Evolutionary conservation across 1,139 yeast species (phyloP), one percentile per base, ranked within the genome.

Genomic region (Debaryomyces coudertii): DNA sequence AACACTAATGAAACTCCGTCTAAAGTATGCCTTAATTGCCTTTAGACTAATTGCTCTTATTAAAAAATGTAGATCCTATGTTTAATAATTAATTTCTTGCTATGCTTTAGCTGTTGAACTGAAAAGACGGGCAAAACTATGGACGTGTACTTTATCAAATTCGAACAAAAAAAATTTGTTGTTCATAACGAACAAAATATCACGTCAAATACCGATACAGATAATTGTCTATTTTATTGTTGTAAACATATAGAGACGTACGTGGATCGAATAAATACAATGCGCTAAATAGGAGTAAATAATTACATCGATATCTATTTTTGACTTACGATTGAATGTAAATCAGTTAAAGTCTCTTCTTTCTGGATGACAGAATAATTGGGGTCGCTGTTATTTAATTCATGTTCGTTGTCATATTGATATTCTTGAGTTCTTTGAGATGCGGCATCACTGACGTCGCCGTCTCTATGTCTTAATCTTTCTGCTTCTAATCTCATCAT

Each of bases 321-420:
- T 31, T 43, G 40, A 39, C 45, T 53, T n/a, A 69, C 71, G 38
- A 69, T 69, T 0, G 82, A 77, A 43, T 80, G 80, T 43, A 80
- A 65, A 56, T 80, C 84, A 7, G 82, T 79, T 45, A 73, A 62
- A 2, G 85, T 79, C 45, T 78, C 83, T 47, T 79, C 83, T 55
- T 78, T 80, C 46, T 69, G 72, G 34, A 76, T 54, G 42, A 53
- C 42, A 49, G 48, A 46, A 14, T 37, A 39, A 18, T 40, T 40
- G 16, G 42, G 31, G 35, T 33, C 36, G 24, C 36, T 33, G 36
- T 18, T 33, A 33, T 33, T 33, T 4, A 33, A 18, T 9, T 33
- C 36, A n/a, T 18, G 8, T 5, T 33, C 36, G 20, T 33, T 20
- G 36, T 33, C 12, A 8, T 33, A 33, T 5, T 33, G 12, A 12